These are phyloP conservation scores for Hemisphaericaspora xylofermentans DNA, from an alignment of 1,139 yeast genomes.

Conservation along the genomic window DNA sequence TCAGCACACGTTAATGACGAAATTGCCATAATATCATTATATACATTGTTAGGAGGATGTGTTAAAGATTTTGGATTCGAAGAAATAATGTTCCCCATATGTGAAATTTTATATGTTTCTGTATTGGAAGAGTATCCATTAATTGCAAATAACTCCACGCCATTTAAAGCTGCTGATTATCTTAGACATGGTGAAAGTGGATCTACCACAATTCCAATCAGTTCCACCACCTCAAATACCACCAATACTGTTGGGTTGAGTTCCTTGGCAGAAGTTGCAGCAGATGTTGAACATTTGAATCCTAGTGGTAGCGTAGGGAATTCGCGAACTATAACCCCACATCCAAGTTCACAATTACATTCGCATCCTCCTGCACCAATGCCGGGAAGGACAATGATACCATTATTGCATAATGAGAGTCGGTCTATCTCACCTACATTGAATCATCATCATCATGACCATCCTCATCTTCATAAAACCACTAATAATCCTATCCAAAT, in stretches of 20 bases:
- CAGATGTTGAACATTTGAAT: constrained; percentile 26
- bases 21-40: constrained; percentile 50
- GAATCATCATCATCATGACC: not conserved
- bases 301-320: constrained; percentile 2
- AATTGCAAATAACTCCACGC: constrained; percentile 42
- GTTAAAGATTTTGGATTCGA: constrained; percentile 82
- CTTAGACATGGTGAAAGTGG: constrained; percentile 4
- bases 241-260: constrained; percentile 8
- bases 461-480: not conserved
- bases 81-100: constrained; percentile 55
- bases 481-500: not conserved
- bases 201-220: not conserved
- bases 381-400: not conserved
- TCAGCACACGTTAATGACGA: constrained; percentile 39
- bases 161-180: constrained; percentile 23
- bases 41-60: constrained; percentile 65
- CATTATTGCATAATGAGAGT: not conserved
- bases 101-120: constrained; percentile 64
- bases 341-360: too few species aligned
- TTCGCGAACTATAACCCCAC: constrained; percentile 7
- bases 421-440: not conserved
- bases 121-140: constrained; percentile 68
- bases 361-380: not conserved
- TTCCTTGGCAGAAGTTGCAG: constrained; percentile 30
- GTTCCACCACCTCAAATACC: not conserved